Conservation (phyloP, 345 rosid species). For the Aquilaria sinensis region DNA sequence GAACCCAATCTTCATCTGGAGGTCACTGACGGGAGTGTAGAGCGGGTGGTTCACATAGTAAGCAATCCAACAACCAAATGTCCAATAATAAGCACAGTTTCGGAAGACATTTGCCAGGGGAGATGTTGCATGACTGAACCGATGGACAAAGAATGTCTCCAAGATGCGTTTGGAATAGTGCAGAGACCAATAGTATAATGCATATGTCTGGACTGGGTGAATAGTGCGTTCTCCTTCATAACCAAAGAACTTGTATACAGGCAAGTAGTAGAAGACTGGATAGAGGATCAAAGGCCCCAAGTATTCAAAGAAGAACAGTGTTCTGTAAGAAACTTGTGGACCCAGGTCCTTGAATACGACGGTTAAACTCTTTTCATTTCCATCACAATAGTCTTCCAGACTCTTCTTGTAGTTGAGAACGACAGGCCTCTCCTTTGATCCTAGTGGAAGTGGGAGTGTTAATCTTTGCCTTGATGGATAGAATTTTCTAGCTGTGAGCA, state of each 20-base stretch:
- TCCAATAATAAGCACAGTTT: constrained; percentile 95
- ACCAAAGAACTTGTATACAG: constrained; percentile 74
- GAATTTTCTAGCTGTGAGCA: constrained; percentile 68
- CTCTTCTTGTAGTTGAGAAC: constrained; percentile 62
- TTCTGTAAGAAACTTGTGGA: constrained; percentile 90
- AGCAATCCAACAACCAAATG: constrained; percentile 82
- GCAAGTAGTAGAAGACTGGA: constrained; percentile 84
- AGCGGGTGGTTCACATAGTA: constrained; percentile 90
- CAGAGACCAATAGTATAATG: constrained; percentile 90
- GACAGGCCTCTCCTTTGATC: constrained; percentile 68
- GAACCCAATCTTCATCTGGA: constrained; percentile 95
- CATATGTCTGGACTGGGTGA: constrained; percentile 89
- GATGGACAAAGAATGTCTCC: constrained; percentile 92
- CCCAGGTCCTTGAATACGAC: constrained; percentile 92
- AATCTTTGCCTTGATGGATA: constrained; percentile 97
- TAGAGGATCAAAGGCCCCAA: constrained; percentile 85
- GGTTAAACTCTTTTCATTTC: constrained; percentile 46
- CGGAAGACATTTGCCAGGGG: constrained; percentile 89
- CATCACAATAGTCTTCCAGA: constrained; percentile 68
- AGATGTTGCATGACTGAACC: constrained; percentile 94
- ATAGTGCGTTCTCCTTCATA: constrained; percentile 50
- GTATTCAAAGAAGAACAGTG: constrained; percentile 94
- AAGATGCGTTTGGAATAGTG: constrained; percentile 94
- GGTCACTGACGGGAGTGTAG: constrained; percentile 85
- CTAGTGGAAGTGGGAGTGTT: constrained; percentile 70